phyloP scores from a whole-genome alignment of 1,139 yeast genomes.

The Pichia terricola region DNA sequence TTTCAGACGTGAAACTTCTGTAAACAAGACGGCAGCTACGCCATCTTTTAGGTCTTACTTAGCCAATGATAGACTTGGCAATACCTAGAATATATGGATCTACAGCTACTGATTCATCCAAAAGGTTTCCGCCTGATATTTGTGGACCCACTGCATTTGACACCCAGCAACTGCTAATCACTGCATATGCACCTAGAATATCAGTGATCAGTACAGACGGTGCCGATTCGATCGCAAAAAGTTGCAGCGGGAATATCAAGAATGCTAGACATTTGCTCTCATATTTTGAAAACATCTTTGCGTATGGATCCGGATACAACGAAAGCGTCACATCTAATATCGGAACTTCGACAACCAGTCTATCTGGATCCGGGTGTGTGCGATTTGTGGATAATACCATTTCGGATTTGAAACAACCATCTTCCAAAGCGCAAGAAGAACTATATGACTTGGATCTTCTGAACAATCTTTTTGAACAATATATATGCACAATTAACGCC shows the following conservation, averaged over 20 bases:
- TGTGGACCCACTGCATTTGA: conserved; percentile 21
- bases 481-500: conserved; percentile 16
- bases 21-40: too few relatives aligned
- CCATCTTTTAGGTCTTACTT: too few relatives aligned
- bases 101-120: background rate
- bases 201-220: conserved; percentile 9
- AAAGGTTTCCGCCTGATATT: conserved; percentile 13
- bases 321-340: background rate
- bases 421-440: conserved; percentile 12
- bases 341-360: background rate
- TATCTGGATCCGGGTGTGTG: conserved; percentile 8
- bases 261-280: conserved; percentile 13
- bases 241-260: conserved; percentile 2
- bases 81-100: conserved; percentile 13
- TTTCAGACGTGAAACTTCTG: too few relatives aligned
- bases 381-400: conserved; percentile 10
- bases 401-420: background rate
- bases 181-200: conserved; percentile 14
- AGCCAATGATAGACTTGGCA: conserved; percentile 9
- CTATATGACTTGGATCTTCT: conserved; percentile 14
- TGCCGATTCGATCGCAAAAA: conserved; percentile 9
- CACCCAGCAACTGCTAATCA: conserved; percentile 19
- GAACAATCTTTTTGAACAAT: conserved; percentile 14
- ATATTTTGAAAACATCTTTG: conserved; percentile 21
- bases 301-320: conserved; percentile 11